These are phyloP conservation scores for Funneliformis caledonium DNA, from an alignment of 371 early-diverging fungal species.

Conservation along the genomic window DNA sequence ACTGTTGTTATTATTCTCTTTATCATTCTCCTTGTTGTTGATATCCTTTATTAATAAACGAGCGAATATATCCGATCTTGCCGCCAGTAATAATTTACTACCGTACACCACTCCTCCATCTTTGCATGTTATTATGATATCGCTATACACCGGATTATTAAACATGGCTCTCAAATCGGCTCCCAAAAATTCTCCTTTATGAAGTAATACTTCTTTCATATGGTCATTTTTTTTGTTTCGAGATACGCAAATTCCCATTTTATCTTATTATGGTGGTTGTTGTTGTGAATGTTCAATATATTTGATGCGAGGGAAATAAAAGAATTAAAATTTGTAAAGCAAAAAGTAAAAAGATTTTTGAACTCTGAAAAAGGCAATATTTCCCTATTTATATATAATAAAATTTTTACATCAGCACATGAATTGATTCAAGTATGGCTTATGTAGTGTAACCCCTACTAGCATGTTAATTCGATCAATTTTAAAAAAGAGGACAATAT, in stretches of 20 bases:
- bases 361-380: neutral
- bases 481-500: no score
- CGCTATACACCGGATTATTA: constrained; percentile 33
- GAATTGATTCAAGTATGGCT: neutral
- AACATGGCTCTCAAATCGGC: constrained; percentile 13
- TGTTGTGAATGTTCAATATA: neutral
- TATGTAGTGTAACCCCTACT: neutral
- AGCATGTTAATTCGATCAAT: neutral
- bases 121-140: constrained; percentile 28
- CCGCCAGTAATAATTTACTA: constrained; percentile 2
- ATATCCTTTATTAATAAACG: neutral
- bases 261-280: neutral
- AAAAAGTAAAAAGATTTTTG: no score
- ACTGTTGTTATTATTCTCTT: neutral
- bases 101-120: constrained; percentile 28
- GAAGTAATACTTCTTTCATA: neutral
- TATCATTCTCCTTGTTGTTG: neutral
- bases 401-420: neutral
- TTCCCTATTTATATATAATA: neutral
- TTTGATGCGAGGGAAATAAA: neutral
- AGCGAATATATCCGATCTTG: constrained; percentile 19
- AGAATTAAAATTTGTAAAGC: neutral
- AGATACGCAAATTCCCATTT: neutral
- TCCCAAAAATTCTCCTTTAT: neutral
- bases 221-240: neutral